phyloP scores from a whole-genome alignment of 306 rosid genomes.

The Prunus salicina region DNA sequence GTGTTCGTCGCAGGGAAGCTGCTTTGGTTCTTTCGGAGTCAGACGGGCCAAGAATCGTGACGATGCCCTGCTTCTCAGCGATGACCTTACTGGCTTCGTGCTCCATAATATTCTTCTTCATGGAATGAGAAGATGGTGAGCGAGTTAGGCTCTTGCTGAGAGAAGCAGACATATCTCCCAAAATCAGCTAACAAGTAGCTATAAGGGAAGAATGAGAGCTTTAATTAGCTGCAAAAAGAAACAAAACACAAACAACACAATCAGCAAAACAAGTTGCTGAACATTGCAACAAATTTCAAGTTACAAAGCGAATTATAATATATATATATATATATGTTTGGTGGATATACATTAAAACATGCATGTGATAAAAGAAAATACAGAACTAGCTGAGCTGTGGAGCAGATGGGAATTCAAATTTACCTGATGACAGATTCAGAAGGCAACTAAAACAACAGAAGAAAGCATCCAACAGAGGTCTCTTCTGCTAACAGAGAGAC shows the following conservation, averaged over 20 bases:
- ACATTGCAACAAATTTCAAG: conserved; percentile 25
- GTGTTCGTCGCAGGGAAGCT: conserved; percentile 63
- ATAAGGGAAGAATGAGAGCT: neutral
- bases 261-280: neutral
- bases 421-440: conserved; percentile 30
- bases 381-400: neutral
- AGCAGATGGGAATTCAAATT: neutral
- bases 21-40: conserved; percentile 31
- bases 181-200: neutral
- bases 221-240: conserved; percentile 33
- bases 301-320: conserved; percentile 23
- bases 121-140: conserved; percentile 16
- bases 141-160: conserved; percentile 28
- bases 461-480: conserved; percentile 49
- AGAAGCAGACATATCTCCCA: conserved; percentile 29
- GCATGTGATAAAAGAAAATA: conserved; percentile 25
- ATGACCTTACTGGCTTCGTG: neutral
- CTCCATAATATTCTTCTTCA: conserved; percentile 18
- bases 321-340: neutral
- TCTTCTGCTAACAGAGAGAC: conserved; percentile 33
- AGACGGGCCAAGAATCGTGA: conserved; percentile 52
- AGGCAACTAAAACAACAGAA: neutral
- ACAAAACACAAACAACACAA: neutral
- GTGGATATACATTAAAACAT: neutral
- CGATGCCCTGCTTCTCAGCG: conserved; percentile 58